Evolutionary conservation across 108 stramenopile species (phyloP).

Genomic region (Nitzschia sp.): DNA sequence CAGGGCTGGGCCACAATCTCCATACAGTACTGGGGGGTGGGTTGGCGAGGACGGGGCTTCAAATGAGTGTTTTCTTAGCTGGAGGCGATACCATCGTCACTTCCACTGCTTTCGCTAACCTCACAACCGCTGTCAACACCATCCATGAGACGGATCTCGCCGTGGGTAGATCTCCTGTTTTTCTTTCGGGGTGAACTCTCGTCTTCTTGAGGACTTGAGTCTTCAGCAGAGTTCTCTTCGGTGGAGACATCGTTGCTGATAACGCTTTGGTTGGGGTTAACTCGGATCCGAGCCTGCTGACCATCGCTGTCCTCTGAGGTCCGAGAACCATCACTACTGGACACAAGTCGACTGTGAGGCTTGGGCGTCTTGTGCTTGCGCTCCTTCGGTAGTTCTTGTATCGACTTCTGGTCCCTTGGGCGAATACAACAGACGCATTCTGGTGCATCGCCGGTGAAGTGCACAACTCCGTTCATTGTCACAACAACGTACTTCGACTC

Average conservation of each 20-base stretch:
- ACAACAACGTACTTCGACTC: slow-evolving; percentile 38
- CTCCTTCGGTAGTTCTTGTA: slow-evolving; percentile 3
- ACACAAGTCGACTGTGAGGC: slow-evolving; percentile 5
- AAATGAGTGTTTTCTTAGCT: no score
- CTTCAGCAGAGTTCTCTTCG: slow-evolving; percentile 5
- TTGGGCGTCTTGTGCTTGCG: background rate
- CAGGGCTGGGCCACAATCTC: no score
- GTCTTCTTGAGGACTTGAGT: background rate
- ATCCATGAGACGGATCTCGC: slow-evolving; percentile 9
- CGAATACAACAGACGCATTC: slow-evolving; percentile 88
- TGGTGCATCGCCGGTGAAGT: slow-evolving; percentile 74
- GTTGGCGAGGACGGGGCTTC: no score
- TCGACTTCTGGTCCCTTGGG: slow-evolving; percentile 25
- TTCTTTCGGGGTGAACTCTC: background rate
- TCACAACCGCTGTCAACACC: slow-evolving; percentile 1
- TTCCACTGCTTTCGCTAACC: slow-evolving; percentile 4
- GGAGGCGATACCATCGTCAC: slow-evolving; percentile 13
- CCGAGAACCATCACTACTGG: slow-evolving; percentile 18
- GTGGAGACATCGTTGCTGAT: slow-evolving; percentile 6
- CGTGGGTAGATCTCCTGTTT: background rate
- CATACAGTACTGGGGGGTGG: no score
- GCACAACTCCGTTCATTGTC: slow-evolving; percentile 80
- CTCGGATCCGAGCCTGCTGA: background rate
- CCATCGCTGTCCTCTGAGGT: slow-evolving; percentile 10
- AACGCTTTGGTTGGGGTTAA: slow-evolving; percentile 19